These are phyloP conservation scores for Ganoderma sinense DNA, from an alignment of 1,284 basidiomycete genomes.

Conservation along the genomic window DNA sequence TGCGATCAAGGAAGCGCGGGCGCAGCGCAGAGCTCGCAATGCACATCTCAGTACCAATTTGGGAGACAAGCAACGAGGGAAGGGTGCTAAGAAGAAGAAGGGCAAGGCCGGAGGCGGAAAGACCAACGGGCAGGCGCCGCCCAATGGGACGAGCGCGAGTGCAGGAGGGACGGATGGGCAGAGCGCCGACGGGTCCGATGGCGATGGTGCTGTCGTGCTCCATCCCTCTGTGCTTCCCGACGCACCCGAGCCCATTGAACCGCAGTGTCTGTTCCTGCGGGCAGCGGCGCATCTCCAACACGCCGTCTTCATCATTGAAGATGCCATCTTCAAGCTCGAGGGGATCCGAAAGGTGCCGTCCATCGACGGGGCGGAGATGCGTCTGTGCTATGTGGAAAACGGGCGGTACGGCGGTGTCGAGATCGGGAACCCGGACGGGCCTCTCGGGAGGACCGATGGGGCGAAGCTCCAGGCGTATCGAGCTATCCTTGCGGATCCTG, in stretches of 20 bases:
- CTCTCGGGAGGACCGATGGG: slow-evolving; percentile 64
- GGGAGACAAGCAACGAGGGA: slow-evolving; percentile 51
- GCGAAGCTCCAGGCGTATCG: slow-evolving; percentile 71
- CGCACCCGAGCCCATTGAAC: slow-evolving; percentile 83
- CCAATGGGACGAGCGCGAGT: slow-evolving; percentile 61
- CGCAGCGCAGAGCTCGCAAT: slow-evolving; percentile 65
- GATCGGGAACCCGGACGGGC: slow-evolving; percentile 77
- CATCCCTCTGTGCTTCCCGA: slow-evolving; percentile 76
- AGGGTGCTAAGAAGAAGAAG: slow-evolving; percentile 61
- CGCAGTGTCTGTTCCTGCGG: slow-evolving; percentile 81
- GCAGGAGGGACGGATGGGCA: slow-evolving; percentile 46
- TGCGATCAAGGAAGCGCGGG: slow-evolving; percentile 77
- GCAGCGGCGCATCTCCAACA: slow-evolving; percentile 82
- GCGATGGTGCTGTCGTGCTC: slow-evolving; percentile 55
- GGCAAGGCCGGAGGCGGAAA: slow-evolving; percentile 45
- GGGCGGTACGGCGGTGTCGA: slow-evolving; percentile 81
- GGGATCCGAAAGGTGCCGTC: slow-evolving; percentile 63
- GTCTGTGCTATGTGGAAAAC: slow-evolving; percentile 74
- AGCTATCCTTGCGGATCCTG: slow-evolving; percentile 54
- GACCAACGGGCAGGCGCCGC: slow-evolving; percentile 68
- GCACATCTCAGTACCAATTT: slow-evolving; percentile 53
- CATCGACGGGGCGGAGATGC: slow-evolving; percentile 72
- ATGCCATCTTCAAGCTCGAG: slow-evolving; percentile 71
- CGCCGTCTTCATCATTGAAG: slow-evolving; percentile 75
- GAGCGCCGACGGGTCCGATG: slow-evolving; percentile 54